phyloP scores from a whole-genome alignment of 305 asterid genomes.

The Fraxinus sp. region DNA sequence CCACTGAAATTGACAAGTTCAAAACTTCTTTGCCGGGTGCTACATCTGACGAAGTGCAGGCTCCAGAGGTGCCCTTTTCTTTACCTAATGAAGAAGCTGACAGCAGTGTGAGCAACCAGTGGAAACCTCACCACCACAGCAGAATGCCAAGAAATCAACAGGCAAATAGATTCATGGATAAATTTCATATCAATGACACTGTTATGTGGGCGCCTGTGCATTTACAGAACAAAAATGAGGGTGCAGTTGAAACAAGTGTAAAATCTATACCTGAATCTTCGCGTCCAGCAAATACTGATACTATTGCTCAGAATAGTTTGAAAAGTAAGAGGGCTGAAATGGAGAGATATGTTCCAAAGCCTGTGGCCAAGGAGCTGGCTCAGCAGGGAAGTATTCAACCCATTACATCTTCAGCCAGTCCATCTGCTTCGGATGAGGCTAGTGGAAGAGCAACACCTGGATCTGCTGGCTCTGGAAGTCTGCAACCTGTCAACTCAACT shows the following conservation, averaged over 20 bases:
- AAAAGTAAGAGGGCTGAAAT: conserved; percentile 94
- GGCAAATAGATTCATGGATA: conserved; percentile 55
- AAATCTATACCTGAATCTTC: conserved; percentile 39
- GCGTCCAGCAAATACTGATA: conserved; percentile 42
- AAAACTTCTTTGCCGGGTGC: conserved; percentile 39
- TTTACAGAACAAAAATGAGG: conserved; percentile 59
- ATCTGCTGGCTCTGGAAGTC: conserved; percentile 32
- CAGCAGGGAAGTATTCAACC: conserved; percentile 61
- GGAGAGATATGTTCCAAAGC: conserved; percentile 94
- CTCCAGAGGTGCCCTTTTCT: conserved; percentile 40
- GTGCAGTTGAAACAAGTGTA: conserved; percentile 46
- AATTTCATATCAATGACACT: conserved; percentile 56
- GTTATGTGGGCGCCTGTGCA: conserved; percentile 95
- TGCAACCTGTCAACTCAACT: conserved; percentile 35
- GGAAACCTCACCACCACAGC: conserved; percentile 68
- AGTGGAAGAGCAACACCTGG: conserved; percentile 36
- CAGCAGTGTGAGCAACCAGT: conserved; percentile 48
- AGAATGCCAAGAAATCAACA: conserved; percentile 65
- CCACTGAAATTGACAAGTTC: conserved; percentile 39
- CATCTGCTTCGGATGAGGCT: conserved; percentile 40
- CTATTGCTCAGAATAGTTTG: conserved; percentile 42
- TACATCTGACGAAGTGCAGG: conserved; percentile 35
- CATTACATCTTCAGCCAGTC: conserved; percentile 32
- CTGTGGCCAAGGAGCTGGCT: conserved; percentile 88
- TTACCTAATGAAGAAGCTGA: conserved; percentile 51